Conservation (phyloP, 192 early-diverging fungal genomes). For the Coemansia sp. region DNA sequence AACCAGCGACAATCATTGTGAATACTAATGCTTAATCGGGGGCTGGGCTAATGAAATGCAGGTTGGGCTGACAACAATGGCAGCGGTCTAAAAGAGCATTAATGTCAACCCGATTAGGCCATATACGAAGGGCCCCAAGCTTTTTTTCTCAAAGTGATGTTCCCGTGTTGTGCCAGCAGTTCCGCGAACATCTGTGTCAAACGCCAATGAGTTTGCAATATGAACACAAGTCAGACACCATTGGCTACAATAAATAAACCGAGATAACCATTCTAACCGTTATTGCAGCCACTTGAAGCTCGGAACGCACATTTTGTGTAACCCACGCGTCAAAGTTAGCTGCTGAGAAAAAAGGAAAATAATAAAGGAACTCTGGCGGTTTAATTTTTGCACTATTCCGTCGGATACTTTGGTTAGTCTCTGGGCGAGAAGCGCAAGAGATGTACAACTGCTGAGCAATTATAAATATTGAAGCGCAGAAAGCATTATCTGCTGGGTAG, state of each 20-base stretch:
- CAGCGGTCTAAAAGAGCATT: neutral
- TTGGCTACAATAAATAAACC: neutral
- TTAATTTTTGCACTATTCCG: neutral
- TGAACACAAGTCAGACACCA: neutral
- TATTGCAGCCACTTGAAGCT: neutral
- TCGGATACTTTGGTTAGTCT: neutral
- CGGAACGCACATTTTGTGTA: neutral
- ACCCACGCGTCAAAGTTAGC: neutral
- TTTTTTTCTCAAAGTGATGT: neutral
- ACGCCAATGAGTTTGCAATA: neutral
- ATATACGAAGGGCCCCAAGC: neutral
- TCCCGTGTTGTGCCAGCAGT: neutral
- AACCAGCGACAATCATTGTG: neutral
- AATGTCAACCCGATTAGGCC: constrained; percentile 5
- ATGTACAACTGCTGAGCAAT: neutral
- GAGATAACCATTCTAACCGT: neutral
- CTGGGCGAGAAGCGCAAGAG: neutral
- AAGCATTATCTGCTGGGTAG: neutral
- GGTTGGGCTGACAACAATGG: neutral
- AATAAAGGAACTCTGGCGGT: neutral
- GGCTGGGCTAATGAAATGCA: neutral
- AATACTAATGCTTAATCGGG: neutral
- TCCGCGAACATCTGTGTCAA: neutral
- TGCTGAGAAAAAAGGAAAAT: neutral
- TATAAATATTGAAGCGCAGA: neutral